Conservation (phyloP, 345 rosid genomes). For the Eucalyptus sp. region DNA sequence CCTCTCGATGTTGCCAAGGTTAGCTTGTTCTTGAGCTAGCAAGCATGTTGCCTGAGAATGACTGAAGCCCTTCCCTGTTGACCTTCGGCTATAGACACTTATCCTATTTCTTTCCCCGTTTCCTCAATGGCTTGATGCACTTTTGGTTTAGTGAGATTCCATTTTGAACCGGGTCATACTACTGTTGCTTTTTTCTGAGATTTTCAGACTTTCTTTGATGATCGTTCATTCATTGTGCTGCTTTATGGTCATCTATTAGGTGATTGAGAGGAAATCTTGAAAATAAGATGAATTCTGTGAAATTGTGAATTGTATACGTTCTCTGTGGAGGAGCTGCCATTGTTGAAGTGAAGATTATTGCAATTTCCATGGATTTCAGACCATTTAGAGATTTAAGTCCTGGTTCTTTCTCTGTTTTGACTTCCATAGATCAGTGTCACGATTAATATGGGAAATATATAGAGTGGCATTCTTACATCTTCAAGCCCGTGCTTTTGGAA, state of each 20-base stretch:
- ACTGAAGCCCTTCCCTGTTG: background rate
- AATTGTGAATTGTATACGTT: background rate
- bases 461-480: background rate
- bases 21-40: background rate
- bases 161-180: background rate
- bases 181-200: background rate
- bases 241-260: background rate
- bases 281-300: background rate
- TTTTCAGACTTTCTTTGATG: background rate
- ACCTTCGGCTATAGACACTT: background rate
- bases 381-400: background rate
- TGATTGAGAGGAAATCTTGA: background rate
- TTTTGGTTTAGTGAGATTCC: background rate
- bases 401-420: background rate
- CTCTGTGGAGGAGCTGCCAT: background rate
- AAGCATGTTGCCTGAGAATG: background rate
- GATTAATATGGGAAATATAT: background rate
- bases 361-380: background rate
- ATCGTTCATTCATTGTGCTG: background rate
- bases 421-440: background rate
- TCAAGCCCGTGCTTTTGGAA: background rate
- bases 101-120: background rate
- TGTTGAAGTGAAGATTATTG: background rate
- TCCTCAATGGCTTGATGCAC: background rate
- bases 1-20: slow-evolving; percentile 98